These are phyloP conservation scores for Pythium utonaiense DNA, from an alignment of 352 stramenopile genomes.

Conservation along the genomic window DNA sequence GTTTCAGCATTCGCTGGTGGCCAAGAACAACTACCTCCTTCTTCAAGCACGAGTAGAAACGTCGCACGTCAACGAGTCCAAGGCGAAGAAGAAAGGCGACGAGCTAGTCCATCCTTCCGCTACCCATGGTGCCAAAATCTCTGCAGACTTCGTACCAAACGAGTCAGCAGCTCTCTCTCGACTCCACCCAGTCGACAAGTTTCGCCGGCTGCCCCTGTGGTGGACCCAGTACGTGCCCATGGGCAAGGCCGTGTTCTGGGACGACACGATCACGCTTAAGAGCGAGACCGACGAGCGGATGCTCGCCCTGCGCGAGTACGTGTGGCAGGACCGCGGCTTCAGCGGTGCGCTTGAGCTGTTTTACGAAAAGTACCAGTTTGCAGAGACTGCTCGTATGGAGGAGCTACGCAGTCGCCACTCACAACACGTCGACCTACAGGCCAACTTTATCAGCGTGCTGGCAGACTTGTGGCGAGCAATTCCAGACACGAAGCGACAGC, in stretches of 20 bases:
- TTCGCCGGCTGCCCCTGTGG: constrained; percentile 45
- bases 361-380: constrained; percentile 77
- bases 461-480: constrained; percentile 58
- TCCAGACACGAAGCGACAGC: constrained; percentile 41
- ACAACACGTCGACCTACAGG: constrained; percentile 35
- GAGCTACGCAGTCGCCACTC: constrained; percentile 55
- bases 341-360: constrained; percentile 52
- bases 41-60: constrained; percentile 26
- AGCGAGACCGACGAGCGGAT: constrained; percentile 52
- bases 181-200: constrained; percentile 37
- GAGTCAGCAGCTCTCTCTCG: constrained; percentile 19
- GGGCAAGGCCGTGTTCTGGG: constrained; percentile 64
- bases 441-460: constrained; percentile 41
- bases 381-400: constrained; percentile 67
- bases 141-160: constrained; percentile 45
- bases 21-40: constrained; percentile 62
- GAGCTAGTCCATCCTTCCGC: background rate
- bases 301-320: constrained; percentile 33
- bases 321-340: constrained; percentile 44
- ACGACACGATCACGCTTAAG: constrained; percentile 56
- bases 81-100: background rate
- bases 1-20: constrained; percentile 40
- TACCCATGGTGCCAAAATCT: constrained; percentile 29
- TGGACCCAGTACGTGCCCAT: constrained; percentile 60
- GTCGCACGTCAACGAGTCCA: constrained; percentile 4